phyloP scores from a whole-genome alignment of 1,284 basidiomycete genomes.

The Trichosporon inkin region DNA sequence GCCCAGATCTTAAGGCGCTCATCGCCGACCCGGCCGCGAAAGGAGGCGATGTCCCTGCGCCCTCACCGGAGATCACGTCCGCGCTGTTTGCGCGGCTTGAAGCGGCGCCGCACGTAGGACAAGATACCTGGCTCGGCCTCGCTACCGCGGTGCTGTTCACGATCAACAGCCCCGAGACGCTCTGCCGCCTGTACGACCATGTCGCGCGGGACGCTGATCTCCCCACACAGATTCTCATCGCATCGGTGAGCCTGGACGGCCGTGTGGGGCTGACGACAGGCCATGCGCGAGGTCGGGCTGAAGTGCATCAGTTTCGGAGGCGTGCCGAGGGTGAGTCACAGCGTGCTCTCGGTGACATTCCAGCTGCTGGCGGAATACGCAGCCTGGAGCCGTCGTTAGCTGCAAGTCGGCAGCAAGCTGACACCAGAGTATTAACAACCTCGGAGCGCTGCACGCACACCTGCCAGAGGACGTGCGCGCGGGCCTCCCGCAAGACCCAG shows the following conservation, averaged over 20 bases:
- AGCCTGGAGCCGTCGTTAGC: no score
- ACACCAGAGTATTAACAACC: constrained; percentile 66
- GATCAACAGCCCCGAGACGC: constrained; percentile 39
- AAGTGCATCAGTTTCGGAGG: constrained; percentile 92
- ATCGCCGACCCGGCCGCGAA: constrained; percentile 31
- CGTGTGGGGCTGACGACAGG: constrained; percentile 8
- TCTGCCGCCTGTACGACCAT: constrained; percentile 39
- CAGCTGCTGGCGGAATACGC: no score
- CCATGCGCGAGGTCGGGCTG: constrained; percentile 88
- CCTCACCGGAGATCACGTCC: constrained; percentile 18
- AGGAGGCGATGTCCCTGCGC: constrained; percentile 33
- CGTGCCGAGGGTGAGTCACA: constrained; percentile 56
- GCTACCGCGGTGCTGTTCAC: constrained; percentile 39
- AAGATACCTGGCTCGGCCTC: constrained; percentile 37
- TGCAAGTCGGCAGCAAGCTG: background rate
- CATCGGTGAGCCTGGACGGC: constrained; percentile 23
- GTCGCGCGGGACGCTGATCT: constrained; percentile 20
- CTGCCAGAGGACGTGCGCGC: constrained; percentile 69
- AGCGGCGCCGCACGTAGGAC: constrained; percentile 12
- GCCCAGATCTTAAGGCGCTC: constrained; percentile 30
- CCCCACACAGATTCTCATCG: constrained; percentile 21
- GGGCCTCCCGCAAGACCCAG: constrained; percentile 3
- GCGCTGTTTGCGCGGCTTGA: constrained; percentile 32
- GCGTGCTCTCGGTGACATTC: no score
- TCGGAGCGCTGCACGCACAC: constrained; percentile 66